Evolutionary conservation across 148 eudicot genomes (phyloP).

Genomic region (Talinum fruticosum): DNA sequence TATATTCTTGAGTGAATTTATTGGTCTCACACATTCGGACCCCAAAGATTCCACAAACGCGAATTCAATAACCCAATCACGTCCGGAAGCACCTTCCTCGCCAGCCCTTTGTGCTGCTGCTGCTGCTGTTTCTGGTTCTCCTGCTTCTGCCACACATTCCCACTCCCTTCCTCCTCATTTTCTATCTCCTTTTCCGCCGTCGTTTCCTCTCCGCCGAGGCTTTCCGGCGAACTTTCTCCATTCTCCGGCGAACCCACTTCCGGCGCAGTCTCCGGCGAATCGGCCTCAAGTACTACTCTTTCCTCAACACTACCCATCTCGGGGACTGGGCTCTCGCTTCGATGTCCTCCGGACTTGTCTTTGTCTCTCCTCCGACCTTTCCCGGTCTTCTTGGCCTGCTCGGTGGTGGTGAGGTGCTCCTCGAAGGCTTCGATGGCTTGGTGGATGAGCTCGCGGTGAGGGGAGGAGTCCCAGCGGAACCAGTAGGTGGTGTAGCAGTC

Average conservation of each 20-base stretch:
- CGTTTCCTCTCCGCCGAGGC: not conserved
- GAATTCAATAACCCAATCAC: slow-evolving; percentile 66
- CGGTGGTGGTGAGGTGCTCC: slow-evolving; percentile 37
- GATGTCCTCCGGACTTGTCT: too few relatives aligned
- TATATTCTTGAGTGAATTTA: not conserved
- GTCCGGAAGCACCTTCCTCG: slow-evolving; percentile 79
- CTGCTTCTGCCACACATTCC: not conserved
- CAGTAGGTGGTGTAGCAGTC: slow-evolving; percentile 66
- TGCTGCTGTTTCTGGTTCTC: slow-evolving; percentile 11
- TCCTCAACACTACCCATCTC: too few relatives aligned
- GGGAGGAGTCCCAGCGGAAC: slow-evolving; percentile 66
- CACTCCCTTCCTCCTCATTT: slow-evolving; percentile 10
- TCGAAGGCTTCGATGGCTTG: slow-evolving; percentile 82
- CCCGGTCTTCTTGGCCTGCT: slow-evolving; percentile 17
- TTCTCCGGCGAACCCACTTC: not conserved
- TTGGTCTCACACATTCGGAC: slow-evolving; percentile 53
- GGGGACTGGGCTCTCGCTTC: not conserved
- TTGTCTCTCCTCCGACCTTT: slow-evolving; percentile 25
- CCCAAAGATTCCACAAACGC: slow-evolving; percentile 83
- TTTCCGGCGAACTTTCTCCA: not conserved
- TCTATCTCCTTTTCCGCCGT: slow-evolving; percentile 20
- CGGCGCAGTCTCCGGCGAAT: not conserved
- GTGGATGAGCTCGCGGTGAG: slow-evolving; percentile 63
- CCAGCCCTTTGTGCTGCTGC: slow-evolving; percentile 51
- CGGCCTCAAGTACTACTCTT: not conserved